A percentile compares a stretch with the other conserved stretches of the same genome.
phyloP scores from a whole-genome alignment of 805 yeast genomes.

The Candida sonorensis region DNA sequence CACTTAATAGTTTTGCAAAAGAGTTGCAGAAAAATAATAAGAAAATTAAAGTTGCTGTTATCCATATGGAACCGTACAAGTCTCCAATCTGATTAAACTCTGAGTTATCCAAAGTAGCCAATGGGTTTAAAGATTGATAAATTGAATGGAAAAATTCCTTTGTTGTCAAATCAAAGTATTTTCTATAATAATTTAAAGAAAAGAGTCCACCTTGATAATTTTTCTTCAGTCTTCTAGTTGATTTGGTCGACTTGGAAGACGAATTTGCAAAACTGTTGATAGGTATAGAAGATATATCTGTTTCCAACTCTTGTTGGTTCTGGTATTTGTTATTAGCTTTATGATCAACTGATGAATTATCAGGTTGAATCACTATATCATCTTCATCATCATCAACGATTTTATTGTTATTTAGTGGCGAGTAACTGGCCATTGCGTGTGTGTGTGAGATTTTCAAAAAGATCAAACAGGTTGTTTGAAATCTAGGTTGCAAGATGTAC shows the following conservation, averaged over 20 bases:
- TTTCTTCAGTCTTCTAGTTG: conserved; percentile 10
- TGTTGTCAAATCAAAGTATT: conserved; percentile 66
- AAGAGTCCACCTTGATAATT: conserved; percentile 40
- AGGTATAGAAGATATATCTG: no score
- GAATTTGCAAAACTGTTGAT: no score
- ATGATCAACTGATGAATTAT: no score
- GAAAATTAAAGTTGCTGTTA: conserved; percentile 74
- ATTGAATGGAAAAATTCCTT: conserved; percentile 51
- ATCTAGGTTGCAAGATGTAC: no score
- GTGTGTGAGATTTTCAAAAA: no score
- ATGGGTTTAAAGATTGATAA: conserved; percentile 51
- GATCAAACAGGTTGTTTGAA: no score
- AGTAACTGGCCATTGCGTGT: no score
- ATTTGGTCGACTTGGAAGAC: conserved; percentile 1
- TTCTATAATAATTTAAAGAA: conserved; percentile 52
- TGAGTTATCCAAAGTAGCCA: conserved; percentile 27
- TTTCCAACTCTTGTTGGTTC: no score
- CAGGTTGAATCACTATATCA: conserved; percentile 21
- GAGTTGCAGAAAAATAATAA: conserved; percentile 72
- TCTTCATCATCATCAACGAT: conserved; percentile 7
- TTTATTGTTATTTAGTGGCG: no score
- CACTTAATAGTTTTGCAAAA: conserved; percentile 56
- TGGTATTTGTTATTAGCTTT: no score
- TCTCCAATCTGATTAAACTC: conserved; percentile 48
- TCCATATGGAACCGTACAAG: conserved; percentile 87